phyloP scores from a whole-genome alignment of 805 yeast species.

The Scheffersomyces spartinae region DNA sequence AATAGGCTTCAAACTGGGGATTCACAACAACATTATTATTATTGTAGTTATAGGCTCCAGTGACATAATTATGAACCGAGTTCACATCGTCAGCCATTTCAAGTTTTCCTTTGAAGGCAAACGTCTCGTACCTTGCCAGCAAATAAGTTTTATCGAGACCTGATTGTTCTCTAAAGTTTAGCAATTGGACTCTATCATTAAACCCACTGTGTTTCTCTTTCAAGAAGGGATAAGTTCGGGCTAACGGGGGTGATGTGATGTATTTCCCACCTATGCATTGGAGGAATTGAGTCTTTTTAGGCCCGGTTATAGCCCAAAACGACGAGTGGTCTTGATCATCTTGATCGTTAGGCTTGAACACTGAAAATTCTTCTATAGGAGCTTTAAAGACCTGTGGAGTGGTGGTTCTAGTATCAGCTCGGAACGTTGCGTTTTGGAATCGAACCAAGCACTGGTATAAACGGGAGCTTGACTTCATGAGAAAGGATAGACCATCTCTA shows the following conservation, averaged over 20 bases:
- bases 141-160: conserved; percentile 26
- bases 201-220: conserved; percentile 32
- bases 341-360: conserved; percentile 8
- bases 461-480: too few relatives aligned
- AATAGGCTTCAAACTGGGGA: conserved; percentile 23
- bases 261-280: conserved; percentile 45
- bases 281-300: conserved; percentile 43
- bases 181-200: conserved; percentile 22
- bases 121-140: conserved; percentile 31
- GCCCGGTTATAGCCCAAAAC: conserved; percentile 23
- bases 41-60: conserved; percentile 43
- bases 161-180: conserved; percentile 23
- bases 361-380: conserved; percentile 15
- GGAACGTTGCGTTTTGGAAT: too few relatives aligned
- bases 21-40: conserved; percentile 24
- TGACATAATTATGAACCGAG: conserved; percentile 40
- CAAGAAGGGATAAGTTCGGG: conserved; percentile 46
- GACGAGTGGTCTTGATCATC: conserved; percentile 9
- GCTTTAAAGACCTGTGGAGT: conserved; percentile 16
- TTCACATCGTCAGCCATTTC: conserved; percentile 64
- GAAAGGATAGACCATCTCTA: too few relatives aligned
- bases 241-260: conserved; percentile 37
- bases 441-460: too few relatives aligned
- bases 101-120: conserved; percentile 34
- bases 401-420: too few relatives aligned